Conservation (phyloP, 768 basidiomycete species). For the Piloderma croceum region DNA sequence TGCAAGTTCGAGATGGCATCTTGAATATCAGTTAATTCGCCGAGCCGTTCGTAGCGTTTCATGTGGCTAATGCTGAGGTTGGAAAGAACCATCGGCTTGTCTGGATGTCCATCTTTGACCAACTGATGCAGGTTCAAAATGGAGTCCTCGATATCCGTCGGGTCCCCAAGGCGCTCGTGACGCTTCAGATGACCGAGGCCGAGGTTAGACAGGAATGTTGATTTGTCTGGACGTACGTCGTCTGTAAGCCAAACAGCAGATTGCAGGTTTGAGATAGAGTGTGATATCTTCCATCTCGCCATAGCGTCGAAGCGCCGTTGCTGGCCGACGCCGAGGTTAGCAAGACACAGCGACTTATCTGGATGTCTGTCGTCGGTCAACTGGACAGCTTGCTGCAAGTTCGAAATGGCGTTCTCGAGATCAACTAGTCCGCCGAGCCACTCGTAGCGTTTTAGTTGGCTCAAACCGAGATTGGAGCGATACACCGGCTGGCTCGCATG, state of each 20-base stretch:
- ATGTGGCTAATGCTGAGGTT: conserved; percentile 17
- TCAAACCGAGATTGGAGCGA: too few relatives aligned
- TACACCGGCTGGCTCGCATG: too few relatives aligned
- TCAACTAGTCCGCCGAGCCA: too few relatives aligned
- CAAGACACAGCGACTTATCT: too few relatives aligned
- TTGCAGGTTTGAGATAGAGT: conserved; percentile 8
- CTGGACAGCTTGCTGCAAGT: too few relatives aligned
- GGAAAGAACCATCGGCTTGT: conserved; percentile 9
- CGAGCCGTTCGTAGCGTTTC: conserved; percentile 18
- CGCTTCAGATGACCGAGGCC: conserved; percentile 15
- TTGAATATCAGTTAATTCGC: conserved; percentile 21
- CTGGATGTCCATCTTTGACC: conserved; percentile 11
- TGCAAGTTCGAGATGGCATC: conserved; percentile 6
- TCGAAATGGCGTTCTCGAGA: too few relatives aligned
- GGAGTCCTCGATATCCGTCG: conserved; percentile 20
- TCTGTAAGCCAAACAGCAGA: conserved; percentile 8
- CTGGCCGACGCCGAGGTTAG: too few relatives aligned
- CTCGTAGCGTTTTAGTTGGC: too few relatives aligned
- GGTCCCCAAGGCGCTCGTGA: conserved; percentile 18
- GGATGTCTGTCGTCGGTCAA: too few relatives aligned
- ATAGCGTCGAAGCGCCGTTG: too few relatives aligned
- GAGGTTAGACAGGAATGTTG: conserved; percentile 11
- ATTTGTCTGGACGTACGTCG: neutral
- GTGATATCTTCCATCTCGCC: conserved; percentile 20
- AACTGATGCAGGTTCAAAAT: conserved; percentile 13